Evolutionary conservation across 2,329 filamentous ascomycete genomes (phyloP), one percentile per base, ranked within the genome.

Genomic region (Neopestalotiopsis clavispora): DNA sequence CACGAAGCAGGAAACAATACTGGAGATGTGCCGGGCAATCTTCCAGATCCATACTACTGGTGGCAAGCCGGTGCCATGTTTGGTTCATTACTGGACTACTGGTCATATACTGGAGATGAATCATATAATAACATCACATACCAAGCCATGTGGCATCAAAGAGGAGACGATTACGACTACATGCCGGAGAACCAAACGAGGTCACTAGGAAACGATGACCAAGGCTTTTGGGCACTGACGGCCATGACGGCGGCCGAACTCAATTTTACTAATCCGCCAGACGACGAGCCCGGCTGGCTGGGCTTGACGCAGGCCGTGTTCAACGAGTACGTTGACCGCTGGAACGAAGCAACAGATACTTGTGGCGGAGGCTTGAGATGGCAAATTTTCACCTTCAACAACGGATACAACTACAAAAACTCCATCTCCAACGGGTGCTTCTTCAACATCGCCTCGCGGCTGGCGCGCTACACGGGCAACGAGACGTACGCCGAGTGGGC

Each of bases 351-450:
- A 0, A 45, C 20, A 6, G 65, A 60, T 28, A 84, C 84, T 0
- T 97, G 94, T 78, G 84, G 82, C 62, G 94, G 94, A 63, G 94
- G 94, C 10, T 80, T 97, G 72, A 89, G 92, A 72, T 97, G 94
- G 94, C 94, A 97, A 81, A 92, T 97, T 71, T 95, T 91, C 81
- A 85, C 88, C 13, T 93, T 91, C 81, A 94, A 94, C 81, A 88
- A 85, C 67, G 93, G 93, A 62, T 91, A 83, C 80, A 84, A 87
- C 78, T 91, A 91, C 82, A 91, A 92, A 75, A 92, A 92, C 80
- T 85, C 87, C 23, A 90, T 92, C 72, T 88, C 89, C 63, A 92
- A 92, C 80, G 90, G 90, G 4, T 90, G 89, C 79, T 91, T 92
- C 80, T 91, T 92, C 81, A 91, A 92, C 77, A 77, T 92, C 28